Evolutionary conservation across 768 basidiomycete species (phyloP).

Genomic region (Boletus patriciae): DNA sequence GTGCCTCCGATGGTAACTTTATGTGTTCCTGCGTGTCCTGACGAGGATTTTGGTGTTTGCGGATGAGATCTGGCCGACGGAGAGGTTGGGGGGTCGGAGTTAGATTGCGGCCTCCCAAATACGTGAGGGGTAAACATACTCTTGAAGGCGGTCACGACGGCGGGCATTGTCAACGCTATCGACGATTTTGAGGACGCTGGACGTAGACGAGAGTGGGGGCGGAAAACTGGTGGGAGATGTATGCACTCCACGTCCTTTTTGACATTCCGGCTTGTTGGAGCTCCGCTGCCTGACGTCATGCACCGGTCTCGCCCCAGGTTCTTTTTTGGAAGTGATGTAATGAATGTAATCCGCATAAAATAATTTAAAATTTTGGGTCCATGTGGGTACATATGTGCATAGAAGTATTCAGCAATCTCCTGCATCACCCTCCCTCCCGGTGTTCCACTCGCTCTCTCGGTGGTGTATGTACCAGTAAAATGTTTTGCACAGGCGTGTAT

Average conservation of each 20-base stretch:
- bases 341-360: not conserved
- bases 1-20: slow-evolving; percentile 16
- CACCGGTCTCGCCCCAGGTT: slow-evolving; percentile 3
- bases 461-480: slow-evolving; percentile 67
- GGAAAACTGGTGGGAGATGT: slow-evolving; percentile 10
- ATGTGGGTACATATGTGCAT: not conserved
- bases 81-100: slow-evolving; percentile 24
- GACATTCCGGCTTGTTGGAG: slow-evolving; percentile 30
- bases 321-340: slow-evolving; percentile 9
- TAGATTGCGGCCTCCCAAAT: slow-evolving; percentile 9
- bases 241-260: slow-evolving; percentile 30
- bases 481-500: slow-evolving; percentile 74
- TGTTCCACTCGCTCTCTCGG: slow-evolving; percentile 48
- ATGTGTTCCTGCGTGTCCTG: slow-evolving; percentile 32
- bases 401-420: not conserved
- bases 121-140: slow-evolving; percentile 46
- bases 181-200: slow-evolving; percentile 3
- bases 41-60: slow-evolving; percentile 68
- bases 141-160: slow-evolving; percentile 86
- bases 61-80: slow-evolving; percentile 62
- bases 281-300: slow-evolving; percentile 38
- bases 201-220: not conserved
- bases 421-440: slow-evolving; percentile 35
- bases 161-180: slow-evolving; percentile 50
- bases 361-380: not conserved